These are phyloP conservation scores for Millerago galiae DNA, from an alignment of 805 yeast species.

Conservation along the genomic window DNA sequence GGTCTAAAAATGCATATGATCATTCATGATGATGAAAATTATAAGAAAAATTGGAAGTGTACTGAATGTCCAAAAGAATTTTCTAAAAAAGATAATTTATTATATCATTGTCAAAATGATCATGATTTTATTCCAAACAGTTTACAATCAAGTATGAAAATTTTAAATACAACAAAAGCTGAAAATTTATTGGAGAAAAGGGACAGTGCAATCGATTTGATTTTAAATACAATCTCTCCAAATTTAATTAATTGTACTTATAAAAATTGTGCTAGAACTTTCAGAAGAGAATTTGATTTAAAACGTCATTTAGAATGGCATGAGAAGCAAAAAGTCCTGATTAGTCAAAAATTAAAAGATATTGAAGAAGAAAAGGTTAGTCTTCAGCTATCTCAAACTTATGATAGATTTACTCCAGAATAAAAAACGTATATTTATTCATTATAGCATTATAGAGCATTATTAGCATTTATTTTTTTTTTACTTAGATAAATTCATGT, in stretches of 20 bases:
- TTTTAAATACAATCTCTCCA: conserved; percentile 26
- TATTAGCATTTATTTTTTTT: not conserved
- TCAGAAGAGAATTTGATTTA: conserved; percentile 43
- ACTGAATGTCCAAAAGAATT: conserved; percentile 44
- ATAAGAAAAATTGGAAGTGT: conserved; percentile 54
- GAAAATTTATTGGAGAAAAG: conserved; percentile 21
- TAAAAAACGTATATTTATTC: too few relatives aligned
- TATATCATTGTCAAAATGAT: conserved; percentile 47
- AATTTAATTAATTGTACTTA: conserved; percentile 40
- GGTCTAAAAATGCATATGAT: conserved; percentile 72
- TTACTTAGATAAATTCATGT: conserved; percentile 45
- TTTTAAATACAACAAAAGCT: conserved; percentile 17
- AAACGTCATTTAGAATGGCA: conserved; percentile 51
- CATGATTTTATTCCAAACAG: conserved; percentile 28
- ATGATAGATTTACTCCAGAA: not conserved
- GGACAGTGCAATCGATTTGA: conserved; percentile 23
- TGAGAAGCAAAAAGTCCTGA: conserved; percentile 21
- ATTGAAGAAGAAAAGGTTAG: conserved; percentile 1
- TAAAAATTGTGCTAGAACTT: conserved; percentile 45
- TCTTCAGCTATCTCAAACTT: not conserved
- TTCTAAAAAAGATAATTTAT: conserved; percentile 49
- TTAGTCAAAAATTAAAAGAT: conserved; percentile 1
- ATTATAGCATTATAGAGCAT: too few relatives aligned
- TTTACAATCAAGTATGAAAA: conserved; percentile 3
- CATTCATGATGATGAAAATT: conserved; percentile 49